Base-by-base conservation (phyloP, 1,139 yeast species). In the Saccharomyces hybrid region DNA sequence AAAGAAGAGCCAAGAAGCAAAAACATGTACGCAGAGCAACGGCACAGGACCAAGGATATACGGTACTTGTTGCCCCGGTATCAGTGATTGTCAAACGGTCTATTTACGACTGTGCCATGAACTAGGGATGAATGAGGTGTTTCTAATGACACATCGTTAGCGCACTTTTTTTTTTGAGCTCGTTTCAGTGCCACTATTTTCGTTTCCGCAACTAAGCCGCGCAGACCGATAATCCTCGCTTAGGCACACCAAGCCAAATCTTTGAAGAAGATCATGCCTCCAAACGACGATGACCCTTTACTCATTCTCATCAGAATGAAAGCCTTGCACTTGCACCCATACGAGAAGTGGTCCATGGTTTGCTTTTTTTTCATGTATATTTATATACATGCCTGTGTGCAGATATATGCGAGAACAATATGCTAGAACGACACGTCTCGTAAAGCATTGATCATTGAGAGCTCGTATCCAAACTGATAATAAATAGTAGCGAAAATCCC, bases 141-240 rank as follows among this genome's bases (percentile, higher is more conserved):
- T 38, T 38, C 25, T 38, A 13, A 38, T 38, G 44, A 38, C 25
- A 38, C 13, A 13, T 14, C 25, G 8, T 5, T 11, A 6, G n/a
- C 9, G 16, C 26, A 19, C 23, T 19, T 38, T 38, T 38, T 38
- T 16, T 38, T 16, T 38, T 16, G 41, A 19, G 44, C 44, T 38
- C 44, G 44, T 38, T 38, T 38, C 44, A 9, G 44, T 38, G 44
- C 44, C 44, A 38, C 38, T 19, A 19, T 38, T 16, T 38, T 16
- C 11, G n/a, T 9, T 38, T 38, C 25, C 44, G n/a, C 44, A 13
- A 13, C 44, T 38, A 38, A 38, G 44, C 44, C 44, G 44, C 44
- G 44, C 44, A 38, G 23, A 38, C 44, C 44, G 44, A 38, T 38
- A 38, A 38, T 38, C 5, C 44, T 38, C 44, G 44, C 44, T 38